These are phyloP conservation scores for Kodamaea restingae DNA, from an alignment of 805 yeast genomes.

Conservation along the genomic window DNA sequence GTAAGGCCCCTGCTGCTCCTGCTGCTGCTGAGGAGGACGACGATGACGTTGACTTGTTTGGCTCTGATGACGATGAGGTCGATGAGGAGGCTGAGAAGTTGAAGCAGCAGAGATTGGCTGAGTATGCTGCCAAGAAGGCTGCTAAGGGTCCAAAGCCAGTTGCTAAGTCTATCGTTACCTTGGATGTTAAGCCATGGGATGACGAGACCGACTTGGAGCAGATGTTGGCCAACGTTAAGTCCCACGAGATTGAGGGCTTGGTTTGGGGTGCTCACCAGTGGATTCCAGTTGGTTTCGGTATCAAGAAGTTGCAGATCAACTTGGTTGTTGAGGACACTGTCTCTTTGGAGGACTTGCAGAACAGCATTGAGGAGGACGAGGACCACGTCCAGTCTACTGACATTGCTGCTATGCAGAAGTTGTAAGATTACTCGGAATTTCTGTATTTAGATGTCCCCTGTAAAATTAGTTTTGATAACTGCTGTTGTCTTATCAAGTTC, in stretches of 20 bases:
- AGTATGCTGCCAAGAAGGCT: constrained; percentile 96
- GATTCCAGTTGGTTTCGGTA: constrained; percentile 98
- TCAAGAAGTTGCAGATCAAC: constrained; percentile 98
- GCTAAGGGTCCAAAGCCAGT: constrained; percentile 97
- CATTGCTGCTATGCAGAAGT: constrained; percentile 96
- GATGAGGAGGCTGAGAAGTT: constrained; percentile 97
- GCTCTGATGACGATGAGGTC: constrained; percentile 89
- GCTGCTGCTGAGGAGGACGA: constrained; percentile 63
- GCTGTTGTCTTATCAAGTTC: constrained; percentile 11
- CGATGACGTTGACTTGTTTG: constrained; percentile 91
- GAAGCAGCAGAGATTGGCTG: constrained; percentile 97
- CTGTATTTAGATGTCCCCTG: constrained; percentile 6
- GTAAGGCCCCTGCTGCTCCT: constrained; percentile 50
- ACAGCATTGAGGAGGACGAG: constrained; percentile 80
- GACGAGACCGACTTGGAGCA: constrained; percentile 96
- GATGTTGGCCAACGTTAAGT: constrained; percentile 81
- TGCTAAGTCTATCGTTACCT: constrained; percentile 94
- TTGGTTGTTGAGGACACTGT: constrained; percentile 97
- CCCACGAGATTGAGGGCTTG: constrained; percentile 86
- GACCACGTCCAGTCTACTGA: constrained; percentile 99
- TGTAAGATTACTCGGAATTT: constrained; percentile 46
- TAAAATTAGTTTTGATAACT: constrained; percentile 8
- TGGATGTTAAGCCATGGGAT: constrained; percentile 99
- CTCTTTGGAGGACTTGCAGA: constrained; percentile 85
- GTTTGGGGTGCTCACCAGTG: constrained; percentile 97